Evolutionary conservation across 192 early-diverging fungal species (phyloP), one percentile per base, ranked within the genome.

Genomic region (Helicostylum pulchrum): DNA sequence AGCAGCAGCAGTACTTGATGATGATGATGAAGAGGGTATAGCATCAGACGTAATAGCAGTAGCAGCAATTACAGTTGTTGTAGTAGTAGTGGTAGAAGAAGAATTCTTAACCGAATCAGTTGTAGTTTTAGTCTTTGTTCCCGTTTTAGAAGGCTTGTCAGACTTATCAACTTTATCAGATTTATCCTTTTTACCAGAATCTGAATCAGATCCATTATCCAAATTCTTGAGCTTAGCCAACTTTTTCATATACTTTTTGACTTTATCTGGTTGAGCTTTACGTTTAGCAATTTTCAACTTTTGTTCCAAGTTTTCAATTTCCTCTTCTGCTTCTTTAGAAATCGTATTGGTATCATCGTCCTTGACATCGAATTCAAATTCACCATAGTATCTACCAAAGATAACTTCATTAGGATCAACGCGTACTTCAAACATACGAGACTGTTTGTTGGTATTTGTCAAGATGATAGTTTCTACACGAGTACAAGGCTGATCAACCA

Each of bases 271-370:
- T 4, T 85, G 83, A 14, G 90, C 89, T 73, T 99, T 99, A 39
- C 94, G 82, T 47, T 80, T 84, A 0, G 94, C 94, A 70, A 99
- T 99, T 78, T 99, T 99, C 49, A 97, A 78, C 71, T 98, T 99
- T 64, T 98, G 97, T 77, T 99, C 94, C 66, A 98, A 70, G 59
- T 87, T 82, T 81, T 99, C 97, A 50, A 99, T 93, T 72, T 95
- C 88, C 74, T 99, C 95, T 83, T 96, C 92, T 52, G 88, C 86
- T 45, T 92, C 91, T 65, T 89, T 67, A 36, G 74, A 68, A 53
- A 68, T 51, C 44, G 78, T 73, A n/a, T 77, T 87, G 23, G 83
- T 77, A 42, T 77, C 77, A 23, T 83, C 83, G 48, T 86, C 83
- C 12, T 85, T 80, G 23, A 87, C 71, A 3, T 84, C 71, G 77